These are phyloP conservation scores for Rhizoctonia solani DNA, from an alignment of 1,284 basidiomycete genomes.

Conservation along the genomic window DNA sequence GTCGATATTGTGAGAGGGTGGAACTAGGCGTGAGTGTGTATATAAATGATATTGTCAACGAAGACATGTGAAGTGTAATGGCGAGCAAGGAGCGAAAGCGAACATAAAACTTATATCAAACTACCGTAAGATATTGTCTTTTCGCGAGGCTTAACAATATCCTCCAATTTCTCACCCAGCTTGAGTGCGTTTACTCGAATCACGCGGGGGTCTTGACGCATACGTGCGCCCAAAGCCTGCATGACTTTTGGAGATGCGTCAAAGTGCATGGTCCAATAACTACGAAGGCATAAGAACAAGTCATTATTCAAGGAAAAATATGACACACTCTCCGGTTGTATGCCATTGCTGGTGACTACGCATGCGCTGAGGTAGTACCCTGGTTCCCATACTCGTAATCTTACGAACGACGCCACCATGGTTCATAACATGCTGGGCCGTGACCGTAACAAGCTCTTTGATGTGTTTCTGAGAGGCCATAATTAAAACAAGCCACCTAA, in stretches of 20 bases:
- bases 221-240: conserved; percentile 62
- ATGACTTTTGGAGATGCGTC: conserved; percentile 79
- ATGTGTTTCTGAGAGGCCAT: conserved; percentile 62
- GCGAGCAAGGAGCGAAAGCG: not conserved
- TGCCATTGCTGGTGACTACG: conserved; percentile 67
- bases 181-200: conserved; percentile 83
- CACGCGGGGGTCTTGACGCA: conserved; percentile 79
- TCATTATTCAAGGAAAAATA: not conserved
- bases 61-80: not conserved
- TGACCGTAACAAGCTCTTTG: conserved; percentile 72
- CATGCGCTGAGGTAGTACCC: conserved; percentile 76
- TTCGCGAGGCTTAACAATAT: conserved; percentile 55
- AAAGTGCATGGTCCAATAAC: conserved; percentile 90
- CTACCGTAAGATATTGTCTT: conserved; percentile 43
- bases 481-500: not conserved
- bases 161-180: conserved; percentile 72
- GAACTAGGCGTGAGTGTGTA: not conserved
- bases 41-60: not conserved
- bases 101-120: not conserved
- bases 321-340: conserved; percentile 75
- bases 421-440: conserved; percentile 74
- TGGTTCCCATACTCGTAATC: conserved; percentile 76
- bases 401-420: conserved; percentile 79
- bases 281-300: conserved; percentile 43
- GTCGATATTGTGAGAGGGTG: conserved; percentile 19